Conservation (phyloP, 140 eudicot species). For the Ambrosia hybrid region DNA sequence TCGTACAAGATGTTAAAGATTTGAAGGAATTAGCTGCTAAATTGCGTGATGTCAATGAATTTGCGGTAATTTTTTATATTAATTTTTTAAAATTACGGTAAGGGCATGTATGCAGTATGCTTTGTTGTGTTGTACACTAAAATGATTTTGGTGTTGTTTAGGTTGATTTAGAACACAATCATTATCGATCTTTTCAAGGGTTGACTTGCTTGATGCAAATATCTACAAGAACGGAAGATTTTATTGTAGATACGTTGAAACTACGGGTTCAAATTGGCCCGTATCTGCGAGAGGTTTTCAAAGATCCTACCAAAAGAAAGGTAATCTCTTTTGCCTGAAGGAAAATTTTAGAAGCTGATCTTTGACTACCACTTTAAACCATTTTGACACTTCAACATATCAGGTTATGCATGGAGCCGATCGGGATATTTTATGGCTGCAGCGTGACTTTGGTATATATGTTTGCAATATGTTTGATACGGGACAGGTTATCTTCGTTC, state of each 20-base stretch:
- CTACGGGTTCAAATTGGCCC: slow-evolving; percentile 80
- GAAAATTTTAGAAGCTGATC: not conserved
- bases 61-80: slow-evolving; percentile 58
- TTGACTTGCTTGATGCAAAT: slow-evolving; percentile 98
- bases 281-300: slow-evolving; percentile 80
- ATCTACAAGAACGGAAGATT: slow-evolving; percentile 91
- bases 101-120: too few species aligned
- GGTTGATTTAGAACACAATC: slow-evolving; percentile 53
- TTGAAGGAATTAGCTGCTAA: slow-evolving; percentile 79
- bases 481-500: slow-evolving; percentile 71
- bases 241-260: slow-evolving; percentile 86
- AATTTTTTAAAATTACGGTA: not conserved
- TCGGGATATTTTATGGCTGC: slow-evolving; percentile 88
- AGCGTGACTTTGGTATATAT: slow-evolving; percentile 90
- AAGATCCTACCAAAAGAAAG: slow-evolving; percentile 87
- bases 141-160: slow-evolving; percentile 31
- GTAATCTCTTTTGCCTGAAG: slow-evolving; percentile 30
- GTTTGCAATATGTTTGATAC: slow-evolving; percentile 95
- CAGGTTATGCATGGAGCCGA: slow-evolving; percentile 99
- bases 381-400: slow-evolving; percentile 17
- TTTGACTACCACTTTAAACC: not conserved
- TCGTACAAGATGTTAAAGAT: slow-evolving; percentile 31
- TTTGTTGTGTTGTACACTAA: not conserved
- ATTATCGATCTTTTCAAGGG: too few species aligned
- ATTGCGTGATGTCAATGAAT: slow-evolving; percentile 67